A percentile compares a stretch with the other conserved stretches of the same genome.
These are phyloP conservation scores for Clitoria ternatea DNA, from an alignment of 306 rosid genomes.

Conservation along the genomic window DNA sequence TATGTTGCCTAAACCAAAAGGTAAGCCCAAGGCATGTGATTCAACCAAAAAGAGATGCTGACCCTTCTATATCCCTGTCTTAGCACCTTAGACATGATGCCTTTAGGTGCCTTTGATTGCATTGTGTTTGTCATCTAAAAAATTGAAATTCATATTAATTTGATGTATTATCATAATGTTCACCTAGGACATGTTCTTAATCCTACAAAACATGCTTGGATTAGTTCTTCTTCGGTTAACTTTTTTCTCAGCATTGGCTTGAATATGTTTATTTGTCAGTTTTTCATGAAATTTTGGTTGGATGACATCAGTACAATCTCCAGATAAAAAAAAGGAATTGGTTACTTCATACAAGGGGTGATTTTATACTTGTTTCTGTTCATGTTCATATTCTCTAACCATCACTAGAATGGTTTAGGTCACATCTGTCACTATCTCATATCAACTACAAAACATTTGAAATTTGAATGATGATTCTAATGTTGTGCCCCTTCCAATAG, in stretches of 20 bases:
- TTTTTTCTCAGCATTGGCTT: neutral
- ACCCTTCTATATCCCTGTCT: neutral
- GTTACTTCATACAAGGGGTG: neutral
- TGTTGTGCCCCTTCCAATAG: neutral
- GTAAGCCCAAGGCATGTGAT: neutral
- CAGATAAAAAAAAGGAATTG: neutral
- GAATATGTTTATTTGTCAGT: constrained; percentile 13
- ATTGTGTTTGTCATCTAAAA: neutral
- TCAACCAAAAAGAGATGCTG: neutral
- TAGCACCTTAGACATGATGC: neutral
- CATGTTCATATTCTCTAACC: neutral
- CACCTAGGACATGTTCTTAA: neutral
- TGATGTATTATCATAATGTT: constrained; percentile 7
- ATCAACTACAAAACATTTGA: neutral
- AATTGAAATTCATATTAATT: neutral
- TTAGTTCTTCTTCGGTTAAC: neutral
- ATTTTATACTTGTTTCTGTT: neutral
- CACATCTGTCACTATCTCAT: neutral
- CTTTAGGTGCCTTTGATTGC: neutral
- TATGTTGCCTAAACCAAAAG: neutral
- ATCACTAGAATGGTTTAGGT: neutral
- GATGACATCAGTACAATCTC: constrained; percentile 1
- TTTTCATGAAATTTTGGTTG: neutral
- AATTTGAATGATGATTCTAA: neutral
- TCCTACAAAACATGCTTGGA: neutral